A percentile compares a stretch with the other conserved stretches of the same genome.
These are phyloP conservation scores for Gaultheria prostrata DNA, from an alignment of 148 eudicot genomes.

Conservation along the genomic window DNA sequence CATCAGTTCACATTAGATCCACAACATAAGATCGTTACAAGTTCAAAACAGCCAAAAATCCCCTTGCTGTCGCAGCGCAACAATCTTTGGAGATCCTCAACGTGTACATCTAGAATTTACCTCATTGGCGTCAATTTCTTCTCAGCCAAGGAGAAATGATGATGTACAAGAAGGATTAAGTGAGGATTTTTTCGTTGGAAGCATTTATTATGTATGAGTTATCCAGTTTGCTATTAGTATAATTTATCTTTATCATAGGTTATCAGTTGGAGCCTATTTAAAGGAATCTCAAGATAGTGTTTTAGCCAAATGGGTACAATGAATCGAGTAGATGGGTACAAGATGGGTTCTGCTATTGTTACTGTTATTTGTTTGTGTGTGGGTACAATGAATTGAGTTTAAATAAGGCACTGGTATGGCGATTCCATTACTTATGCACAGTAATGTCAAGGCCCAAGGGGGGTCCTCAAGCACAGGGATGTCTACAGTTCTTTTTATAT, in stretches of 20 bases:
- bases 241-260: neutral
- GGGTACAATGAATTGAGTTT: neutral
- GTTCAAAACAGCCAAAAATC: neutral
- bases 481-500: neutral
- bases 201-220: neutral
- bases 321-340: no score
- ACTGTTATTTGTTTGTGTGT: no score
- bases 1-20: neutral
- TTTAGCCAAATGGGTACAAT: neutral
- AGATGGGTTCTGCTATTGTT: no score
- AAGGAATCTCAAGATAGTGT: neutral
- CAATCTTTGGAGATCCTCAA: neutral
- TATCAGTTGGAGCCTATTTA: neutral
- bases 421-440: neutral
- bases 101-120: neutral
- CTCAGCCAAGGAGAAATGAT: neutral
- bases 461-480: neutral
- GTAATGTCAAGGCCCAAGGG: neutral
- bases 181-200: neutral
- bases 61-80: neutral
- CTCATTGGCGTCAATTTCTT: neutral
- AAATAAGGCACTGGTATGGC: neutral
- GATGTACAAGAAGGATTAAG: neutral
- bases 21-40: neutral
- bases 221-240: neutral